Evolutionary conservation across 2,329 filamentous ascomycete genomes (phyloP), one percentile per base, ranked within the genome.

Genomic region (Sodiomyces alkalinus): DNA sequence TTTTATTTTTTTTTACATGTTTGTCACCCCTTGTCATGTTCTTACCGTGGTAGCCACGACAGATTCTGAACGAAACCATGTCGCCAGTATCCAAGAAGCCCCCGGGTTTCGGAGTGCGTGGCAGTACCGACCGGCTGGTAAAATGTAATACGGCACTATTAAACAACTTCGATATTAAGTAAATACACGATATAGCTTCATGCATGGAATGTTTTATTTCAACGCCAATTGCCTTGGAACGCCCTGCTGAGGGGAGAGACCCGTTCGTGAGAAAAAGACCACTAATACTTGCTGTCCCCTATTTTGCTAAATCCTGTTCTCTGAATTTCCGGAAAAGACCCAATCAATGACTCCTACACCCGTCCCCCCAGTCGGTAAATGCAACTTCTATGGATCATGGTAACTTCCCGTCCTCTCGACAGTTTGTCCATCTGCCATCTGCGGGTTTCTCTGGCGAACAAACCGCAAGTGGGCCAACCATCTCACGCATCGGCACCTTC

Each of bases 401-500:
- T 14, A 16, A 10, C 7, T 26, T 7, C 18, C 15, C 14, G 15
- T 15, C n/a, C 30, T 20, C 25, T 27, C 10, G 10, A 5, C 18
- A 14, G 11, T 7, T 31, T 25, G 12, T 31, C 12, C 14, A 16
- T 17, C 28, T 17, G 15, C 7, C 14, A 6, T n/a, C 11, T 6
- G 15, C 4, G 5, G 2, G 15, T 8, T 26, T 11, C 6, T 8
- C 19, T 15, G 3, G 11, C 9, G 26, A 8, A 11, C 15, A 15
- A 17, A 12, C 21, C 7, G 17, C 12, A 7, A 16, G n/a, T n/a
- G n/a, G n/a, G n/a, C n/a, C n/a, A n/a, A n/a, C n/a, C n/a, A 12
- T 29, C 27, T 7, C 28, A 32, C 14, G 32, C 36, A n/a, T 33
- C 30, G 14, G 29, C 28, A 14, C 28, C 30, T 13, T 30, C 28